phyloP scores from a whole-genome alignment of 2,329 filamentous ascomycete genomes.

The Sclerotinia borealis region DNA sequence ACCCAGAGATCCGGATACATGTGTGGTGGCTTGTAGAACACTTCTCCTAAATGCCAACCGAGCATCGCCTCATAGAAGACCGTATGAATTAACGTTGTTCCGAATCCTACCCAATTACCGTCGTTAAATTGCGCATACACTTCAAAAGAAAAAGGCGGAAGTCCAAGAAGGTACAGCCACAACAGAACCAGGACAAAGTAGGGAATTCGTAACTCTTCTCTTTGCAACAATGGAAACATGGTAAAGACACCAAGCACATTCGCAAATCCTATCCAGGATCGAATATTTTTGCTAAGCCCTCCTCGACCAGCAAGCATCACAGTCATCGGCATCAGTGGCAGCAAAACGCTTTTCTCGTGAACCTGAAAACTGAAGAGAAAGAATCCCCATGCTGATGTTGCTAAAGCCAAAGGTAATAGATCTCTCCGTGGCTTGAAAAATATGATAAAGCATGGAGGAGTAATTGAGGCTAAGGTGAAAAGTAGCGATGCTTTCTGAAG shows the following conservation, averaged over 20 bases:
- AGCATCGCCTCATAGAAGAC: slow-evolving; percentile 73
- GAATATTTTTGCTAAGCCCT: slow-evolving; percentile 67
- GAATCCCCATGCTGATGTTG: slow-evolving; percentile 88
- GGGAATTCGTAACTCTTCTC: slow-evolving; percentile 77
- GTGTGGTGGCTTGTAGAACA: slow-evolving; percentile 58
- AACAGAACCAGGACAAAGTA: slow-evolving; percentile 80
- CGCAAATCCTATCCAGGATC: slow-evolving; percentile 93
- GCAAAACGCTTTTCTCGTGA: slow-evolving; percentile 92
- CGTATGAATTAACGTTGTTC: slow-evolving; percentile 65
- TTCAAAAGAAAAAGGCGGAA: slow-evolving; percentile 70
- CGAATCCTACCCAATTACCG: slow-evolving; percentile 42
- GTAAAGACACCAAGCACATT: slow-evolving; percentile 89
- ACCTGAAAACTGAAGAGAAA: slow-evolving; percentile 98
- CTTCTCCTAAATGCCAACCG: slow-evolving; percentile 74
- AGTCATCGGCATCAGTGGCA: slow-evolving; percentile 91
- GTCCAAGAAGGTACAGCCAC: slow-evolving; percentile 85
- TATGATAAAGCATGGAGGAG: slow-evolving; percentile 72
- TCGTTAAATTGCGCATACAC: slow-evolving; percentile 56
- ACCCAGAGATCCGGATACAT: slow-evolving; percentile 92
- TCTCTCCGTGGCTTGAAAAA: slow-evolving; percentile 72
- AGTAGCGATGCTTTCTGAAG: slow-evolving; percentile 69
- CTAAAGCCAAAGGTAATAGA: slow-evolving; percentile 72
- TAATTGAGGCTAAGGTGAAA: slow-evolving; percentile 69
- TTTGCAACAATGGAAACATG: slow-evolving; percentile 81
- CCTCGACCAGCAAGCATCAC: slow-evolving; percentile 72